Evolutionary conservation across 306 rosid species (phyloP), one percentile per base, ranked within the genome.

Genomic region (Quercus berberidifolia): DNA sequence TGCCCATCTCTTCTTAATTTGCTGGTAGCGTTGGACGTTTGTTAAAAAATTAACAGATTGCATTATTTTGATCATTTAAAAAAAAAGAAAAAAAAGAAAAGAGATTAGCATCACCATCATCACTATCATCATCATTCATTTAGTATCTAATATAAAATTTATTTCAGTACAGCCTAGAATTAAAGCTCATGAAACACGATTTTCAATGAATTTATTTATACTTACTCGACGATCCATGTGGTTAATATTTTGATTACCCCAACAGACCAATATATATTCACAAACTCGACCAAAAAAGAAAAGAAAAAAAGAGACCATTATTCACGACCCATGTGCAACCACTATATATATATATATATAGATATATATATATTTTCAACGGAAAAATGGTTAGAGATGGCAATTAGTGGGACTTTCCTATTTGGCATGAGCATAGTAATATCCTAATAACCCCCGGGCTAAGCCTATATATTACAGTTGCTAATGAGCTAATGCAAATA

Each of bases 1-100:
- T 3, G 54, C 17, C 76, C 51, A 20, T 56, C 55, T 35, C 62
- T 20, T 55, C 19, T 18, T 26, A 26, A 26, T 26, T 31, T 74
- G 63, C 46, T 4, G 84, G 54, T 69, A 25, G 11, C 49, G 80
- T 69, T 75, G 84, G 67, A 11, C 63, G 31, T 75, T 81, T 18
- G 76, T 38, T 57, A 6, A 56, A 58, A 76, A 75, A 75, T 58
- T n/a, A 74, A 30, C 12, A 1, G 55, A 72, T 30, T 2, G 41
- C 23, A 15, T 30, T 64, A 31, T 15, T 25, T 49, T 13, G 17
- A 21, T 19, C 28, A 23, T 25, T 10, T 0, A 35, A 35, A 7
- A 38, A 38, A 38, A 7, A 2, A 1, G 6, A 0, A 1, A 33
- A 33, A 1, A 33, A 33, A 6, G 2, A 19, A 0, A 9, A 46